Conservation (phyloP, 164 flowering plant genomes). For the Aristolochia fimbriata region DNA sequence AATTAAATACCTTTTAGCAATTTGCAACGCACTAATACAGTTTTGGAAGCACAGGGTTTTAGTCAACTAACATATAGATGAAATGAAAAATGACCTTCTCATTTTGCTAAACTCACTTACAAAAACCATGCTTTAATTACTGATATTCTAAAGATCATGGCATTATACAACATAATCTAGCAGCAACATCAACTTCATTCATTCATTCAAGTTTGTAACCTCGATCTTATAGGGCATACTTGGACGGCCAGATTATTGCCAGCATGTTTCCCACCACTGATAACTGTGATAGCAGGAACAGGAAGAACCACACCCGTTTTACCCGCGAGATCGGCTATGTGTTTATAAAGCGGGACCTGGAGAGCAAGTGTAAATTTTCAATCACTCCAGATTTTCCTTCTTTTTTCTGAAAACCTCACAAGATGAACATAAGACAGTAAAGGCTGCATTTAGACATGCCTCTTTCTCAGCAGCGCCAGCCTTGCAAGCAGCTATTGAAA, state of each 20-base stretch:
- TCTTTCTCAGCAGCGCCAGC: slow-evolving; percentile 99
- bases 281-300: slow-evolving; percentile 82
- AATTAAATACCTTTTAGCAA: too few species aligned
- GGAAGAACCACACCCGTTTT: slow-evolving; percentile 55
- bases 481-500: slow-evolving; percentile 96
- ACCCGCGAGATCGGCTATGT: slow-evolving; percentile 84
- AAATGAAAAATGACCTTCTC: too few species aligned
- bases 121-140: too few species aligned
- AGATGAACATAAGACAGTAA: not conserved
- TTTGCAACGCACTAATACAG: too few species aligned
- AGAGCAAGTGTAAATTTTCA: slow-evolving; percentile 4
- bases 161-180: not conserved
- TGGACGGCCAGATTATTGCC: slow-evolving; percentile 77
- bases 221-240: slow-evolving; percentile 41
- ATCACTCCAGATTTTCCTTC: too few species aligned
- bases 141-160: too few species aligned
- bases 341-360: slow-evolving; percentile 89
- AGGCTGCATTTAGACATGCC: slow-evolving; percentile 24
- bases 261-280: slow-evolving; percentile 91
- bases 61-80: too few species aligned
- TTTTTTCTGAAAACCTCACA: not conserved
- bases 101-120: too few species aligned
- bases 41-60: too few species aligned
- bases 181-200: slow-evolving; percentile 2
- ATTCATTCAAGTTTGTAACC: slow-evolving; percentile 20